Base-by-base conservation (phyloP, 140 eudicot genomes). In the Oenanthe javanica region DNA sequence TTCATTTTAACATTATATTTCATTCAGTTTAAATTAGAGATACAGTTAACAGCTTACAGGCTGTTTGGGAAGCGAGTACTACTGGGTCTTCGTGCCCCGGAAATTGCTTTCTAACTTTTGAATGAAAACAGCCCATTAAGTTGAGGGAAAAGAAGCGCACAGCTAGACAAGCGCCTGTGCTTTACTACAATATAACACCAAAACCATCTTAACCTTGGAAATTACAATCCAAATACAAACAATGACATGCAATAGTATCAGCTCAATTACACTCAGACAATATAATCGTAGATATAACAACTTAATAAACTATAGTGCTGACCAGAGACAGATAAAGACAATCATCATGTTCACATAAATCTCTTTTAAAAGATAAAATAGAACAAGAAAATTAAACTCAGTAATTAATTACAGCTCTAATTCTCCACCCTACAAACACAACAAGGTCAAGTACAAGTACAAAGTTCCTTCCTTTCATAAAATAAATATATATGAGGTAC, bases 1-100 rank as follows among this genome's bases (percentile, higher is more conserved):
- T 21, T 36, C 67, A 50, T 48, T 46, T 38, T 27, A 25, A 72
- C 25, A 57, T 19, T 57, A 6, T 27, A 16, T 7, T 57, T 19
- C 67, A 6, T 57, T 27, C 27, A 57, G 1, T 4, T 57, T n/a
- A 18, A 57, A 57, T 57, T 2, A 23, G 38, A 3, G 78, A 75
- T 64, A 55, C 10, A 36, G 36, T 46, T 15, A 83, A 2, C 59
- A 84, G 83, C 95, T 90, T 89, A 94, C 97, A 94, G 80, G 98
- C 95, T 67, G 98, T 94, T 89, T 94, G 93, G 13, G 98, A 92
- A 78, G 98, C 96, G 78, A 94, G 97, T 59, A 67, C 27, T 19
- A 85, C 86, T 2, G 97, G 98, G 77, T 94, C 93, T 85, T 94
- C 96, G 23, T 86, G 89, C 75, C 96, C 95, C 69, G 92, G 96